phyloP scores from a whole-genome alignment of 345 rosid species.

The Moricandia moricandioides region DNA sequence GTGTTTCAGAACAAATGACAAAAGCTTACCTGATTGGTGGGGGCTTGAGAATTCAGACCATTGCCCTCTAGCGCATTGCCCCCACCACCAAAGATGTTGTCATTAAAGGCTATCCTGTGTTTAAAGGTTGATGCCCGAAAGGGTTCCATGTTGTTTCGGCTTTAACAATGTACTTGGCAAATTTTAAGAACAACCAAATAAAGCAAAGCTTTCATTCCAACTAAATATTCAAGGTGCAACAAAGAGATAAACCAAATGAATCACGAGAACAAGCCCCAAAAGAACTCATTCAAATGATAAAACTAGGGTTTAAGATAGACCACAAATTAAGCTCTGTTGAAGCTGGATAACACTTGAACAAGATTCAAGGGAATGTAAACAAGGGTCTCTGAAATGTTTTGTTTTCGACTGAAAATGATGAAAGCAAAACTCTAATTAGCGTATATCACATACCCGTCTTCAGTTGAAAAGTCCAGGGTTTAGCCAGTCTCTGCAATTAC shows the following conservation, averaged over 20 bases:
- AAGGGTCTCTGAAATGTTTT: not conserved
- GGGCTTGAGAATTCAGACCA: constrained; percentile 53
- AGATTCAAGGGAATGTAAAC: constrained; percentile 21
- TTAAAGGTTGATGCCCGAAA: constrained; percentile 34
- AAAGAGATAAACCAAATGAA: not conserved
- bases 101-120: constrained; percentile 44
- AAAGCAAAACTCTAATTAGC: constrained; percentile 26
- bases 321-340: constrained; percentile 18
- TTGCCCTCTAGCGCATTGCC: constrained; percentile 57
- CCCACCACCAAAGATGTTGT: constrained; percentile 61
- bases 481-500: constrained; percentile 83
- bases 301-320: constrained; percentile 4
- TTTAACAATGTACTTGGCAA: constrained; percentile 9
- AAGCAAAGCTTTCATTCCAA: constrained; percentile 16
- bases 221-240: constrained; percentile 20
- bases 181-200: constrained; percentile 16
- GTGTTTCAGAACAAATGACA: constrained; percentile 49
- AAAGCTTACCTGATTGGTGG: constrained; percentile 72
- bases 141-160: constrained; percentile 16
- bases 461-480: constrained; percentile 83
- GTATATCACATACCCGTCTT: constrained; percentile 25
- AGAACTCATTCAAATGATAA: constrained; percentile 17
- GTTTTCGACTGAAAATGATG: constrained; percentile 5
- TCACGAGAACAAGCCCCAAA: constrained; percentile 18
- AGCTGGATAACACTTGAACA: constrained; percentile 22